Percentiles rank a stretch among this genome's conserved stretches.
These are phyloP conservation scores for Aspergillus kassunensis DNA, from an alignment of 495 filamentous ascomycete genomes.

Conservation along the genomic window DNA sequence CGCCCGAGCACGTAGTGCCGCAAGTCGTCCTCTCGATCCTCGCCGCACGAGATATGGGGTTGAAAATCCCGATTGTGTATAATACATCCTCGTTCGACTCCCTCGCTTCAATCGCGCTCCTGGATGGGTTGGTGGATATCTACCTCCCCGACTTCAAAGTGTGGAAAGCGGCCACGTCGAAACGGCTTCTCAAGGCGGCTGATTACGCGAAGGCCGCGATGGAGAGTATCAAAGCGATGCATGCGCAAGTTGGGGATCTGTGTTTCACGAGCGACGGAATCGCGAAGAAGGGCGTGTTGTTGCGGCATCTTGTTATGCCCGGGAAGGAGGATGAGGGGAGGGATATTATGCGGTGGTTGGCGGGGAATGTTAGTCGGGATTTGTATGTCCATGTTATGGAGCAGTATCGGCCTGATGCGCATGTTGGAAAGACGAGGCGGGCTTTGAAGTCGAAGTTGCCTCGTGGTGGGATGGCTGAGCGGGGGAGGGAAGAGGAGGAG, in stretches of 20 bases:
- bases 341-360: constrained; percentile 68
- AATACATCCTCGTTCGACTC: constrained; percentile 76
- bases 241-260: constrained; percentile 70
- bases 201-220: constrained; percentile 62
- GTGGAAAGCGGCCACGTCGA: constrained; percentile 59
- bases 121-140: constrained; percentile 74
- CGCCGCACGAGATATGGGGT: constrained; percentile 59
- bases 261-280: constrained; percentile 73
- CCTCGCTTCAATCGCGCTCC: constrained; percentile 57
- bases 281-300: constrained; percentile 65
- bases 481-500: constrained; percentile 19
- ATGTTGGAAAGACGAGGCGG: constrained; percentile 64
- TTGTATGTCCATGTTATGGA: constrained; percentile 73
- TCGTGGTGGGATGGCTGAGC: constrained; percentile 28
- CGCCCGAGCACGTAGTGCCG: constrained; percentile 74
- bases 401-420: constrained; percentile 70
- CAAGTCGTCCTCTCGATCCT: constrained; percentile 70
- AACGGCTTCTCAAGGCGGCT: constrained; percentile 67
- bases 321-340: constrained; percentile 62
- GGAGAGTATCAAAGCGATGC: constrained; percentile 72
- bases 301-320: constrained; percentile 77
- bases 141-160: constrained; percentile 80
- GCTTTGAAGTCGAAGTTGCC: too few relatives aligned
- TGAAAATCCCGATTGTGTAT: constrained; percentile 68
- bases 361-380: constrained; percentile 61